Base-by-base conservation (phyloP, 177 flowering plant genomes). In the Tripterygium wilfordii region DNA sequence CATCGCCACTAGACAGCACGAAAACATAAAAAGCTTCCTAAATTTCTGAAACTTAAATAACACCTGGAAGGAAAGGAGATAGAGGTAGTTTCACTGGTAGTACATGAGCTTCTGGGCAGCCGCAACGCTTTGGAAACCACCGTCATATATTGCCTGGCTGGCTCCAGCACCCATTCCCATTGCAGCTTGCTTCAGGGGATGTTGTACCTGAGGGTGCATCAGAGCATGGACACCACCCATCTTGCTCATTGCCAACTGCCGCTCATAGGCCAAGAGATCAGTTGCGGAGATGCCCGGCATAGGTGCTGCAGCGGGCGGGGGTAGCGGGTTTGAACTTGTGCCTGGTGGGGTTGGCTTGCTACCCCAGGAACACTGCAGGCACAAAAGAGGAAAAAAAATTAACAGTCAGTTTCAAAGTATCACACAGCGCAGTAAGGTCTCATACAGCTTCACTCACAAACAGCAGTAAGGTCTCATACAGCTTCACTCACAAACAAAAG, bases 51-150 rank as follows among this genome's bases (percentile, higher is more conserved):
- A 28, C 52, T 51, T 32, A 17, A 29, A 57, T 39, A 56, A 56
- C 47, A 45, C 49, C 50, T 32, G 57, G 48, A 28, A 44, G 40
- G 12, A 49, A 39, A 58, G 60, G 48, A 45, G 53, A 36, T 39
- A 32, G 6, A 28, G 37, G 3, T 24, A 18, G 26, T 18, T 33
- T 70, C 57, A 82, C 82, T 88, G 96, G 50, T 88, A 92, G 49
- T 92, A 92, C 97, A 92, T 86, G 58, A 91, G 82, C 54, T 85
- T 96, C 68, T 91, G 98, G n/a, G 92, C 86, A 16, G 91, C 80
- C 30, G 90, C 83, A 42, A 79, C 72, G 35, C 71, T 89, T 74
- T 76, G 95, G 60, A 74, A 82, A 8, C 96, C 95, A 26, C 88
- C 88, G 45, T 92, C 96, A 31, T 92, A 92, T 12, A 89, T 82